Base-by-base conservation (phyloP, 495 filamentous ascomycete species). In the Penicillium alfredii region DNA sequence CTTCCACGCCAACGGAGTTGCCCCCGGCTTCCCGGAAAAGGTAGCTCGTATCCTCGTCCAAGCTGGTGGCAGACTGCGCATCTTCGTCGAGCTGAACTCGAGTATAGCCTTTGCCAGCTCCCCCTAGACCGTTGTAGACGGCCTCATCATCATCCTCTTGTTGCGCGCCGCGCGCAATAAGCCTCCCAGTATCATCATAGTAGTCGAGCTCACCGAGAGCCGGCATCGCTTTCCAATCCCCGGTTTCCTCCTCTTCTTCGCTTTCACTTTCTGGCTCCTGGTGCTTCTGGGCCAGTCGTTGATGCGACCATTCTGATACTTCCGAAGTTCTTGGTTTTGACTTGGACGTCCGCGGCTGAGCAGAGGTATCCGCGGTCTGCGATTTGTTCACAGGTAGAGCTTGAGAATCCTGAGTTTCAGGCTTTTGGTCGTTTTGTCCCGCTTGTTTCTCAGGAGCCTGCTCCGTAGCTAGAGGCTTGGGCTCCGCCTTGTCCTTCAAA, bases 31-130 rank as follows among this genome's bases (percentile, higher is more conserved):
- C 76, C 55, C 85, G 89, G 64, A 99, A 98, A 8, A 99, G 71
- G 54, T 99, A 99, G 34, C 84, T 79, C 2, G 93, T 97, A 53
- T 97, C 90, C 33, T 99, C 92, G 54, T 99, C 92, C 80, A 99
- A 79, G 64, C 88, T 95, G 8, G 87, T 97, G 28, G 82, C 81
- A 24, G 88, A 95, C 56, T 92, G 77, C 1, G 81, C 87, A 63
- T 99, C 92, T 40, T 99, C 92, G 51, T 98, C 92, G 19, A 94
- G 68, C 45, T 93, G 78, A 11, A 99, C 86, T 35, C 86, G 73
- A 6, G 92, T 97, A 55, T 99, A 99, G 1, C 92, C 92, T 57
- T 86, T 94, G 12, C 87, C 87, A 18, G 88, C 93, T 2, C 89
- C 89, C 19, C 88, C 87, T 0, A 92, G 65, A 16, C 76, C 78